Conservation (phyloP, 73 alveolate species). For the Paramecium pentaurelia region DNA sequence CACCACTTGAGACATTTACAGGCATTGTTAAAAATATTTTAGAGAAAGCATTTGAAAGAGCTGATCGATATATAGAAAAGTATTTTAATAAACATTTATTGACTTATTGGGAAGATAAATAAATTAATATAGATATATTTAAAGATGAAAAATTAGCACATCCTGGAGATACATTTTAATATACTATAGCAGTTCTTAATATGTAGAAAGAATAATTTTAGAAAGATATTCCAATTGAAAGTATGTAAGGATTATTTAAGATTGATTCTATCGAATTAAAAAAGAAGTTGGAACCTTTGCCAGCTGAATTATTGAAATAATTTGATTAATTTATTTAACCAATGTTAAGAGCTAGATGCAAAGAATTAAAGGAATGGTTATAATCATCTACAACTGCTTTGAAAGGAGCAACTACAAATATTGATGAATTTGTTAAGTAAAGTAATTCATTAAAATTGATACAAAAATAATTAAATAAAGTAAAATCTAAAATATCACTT, state of each 20-base stretch:
- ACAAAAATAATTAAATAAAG: conserved; percentile 51
- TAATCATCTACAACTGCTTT: conserved; percentile 39
- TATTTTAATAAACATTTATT: conserved; percentile 63
- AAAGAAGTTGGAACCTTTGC: conserved; percentile 55
- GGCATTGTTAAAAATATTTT: conserved; percentile 60
- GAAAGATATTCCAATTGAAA: conserved; percentile 7
- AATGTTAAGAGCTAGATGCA: conserved; percentile 62
- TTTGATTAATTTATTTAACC: conserved; percentile 68
- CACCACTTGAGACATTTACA: conserved; percentile 62
- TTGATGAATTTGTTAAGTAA: conserved; percentile 76
- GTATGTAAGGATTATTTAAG: conserved; percentile 43
- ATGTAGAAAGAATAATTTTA: conserved; percentile 38
- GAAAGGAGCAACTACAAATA: conserved; percentile 61
- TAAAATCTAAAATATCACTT: conserved; percentile 62
- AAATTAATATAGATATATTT: conserved; percentile 63
- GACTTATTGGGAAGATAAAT: conserved; percentile 70
- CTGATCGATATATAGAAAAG: conserved; percentile 60
- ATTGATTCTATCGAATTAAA: conserved; percentile 36
- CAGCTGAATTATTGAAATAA: conserved; percentile 61
- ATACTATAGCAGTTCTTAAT: conserved; percentile 30
- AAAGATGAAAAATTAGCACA: conserved; percentile 68
- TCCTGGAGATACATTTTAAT: conserved; percentile 69
- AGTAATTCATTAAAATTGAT: conserved; percentile 64
- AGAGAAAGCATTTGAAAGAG: conserved; percentile 69
- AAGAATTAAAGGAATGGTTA: conserved; percentile 71